phyloP scores from a whole-genome alignment of 495 filamentous ascomycete genomes.

The Tuber indicum region DNA sequence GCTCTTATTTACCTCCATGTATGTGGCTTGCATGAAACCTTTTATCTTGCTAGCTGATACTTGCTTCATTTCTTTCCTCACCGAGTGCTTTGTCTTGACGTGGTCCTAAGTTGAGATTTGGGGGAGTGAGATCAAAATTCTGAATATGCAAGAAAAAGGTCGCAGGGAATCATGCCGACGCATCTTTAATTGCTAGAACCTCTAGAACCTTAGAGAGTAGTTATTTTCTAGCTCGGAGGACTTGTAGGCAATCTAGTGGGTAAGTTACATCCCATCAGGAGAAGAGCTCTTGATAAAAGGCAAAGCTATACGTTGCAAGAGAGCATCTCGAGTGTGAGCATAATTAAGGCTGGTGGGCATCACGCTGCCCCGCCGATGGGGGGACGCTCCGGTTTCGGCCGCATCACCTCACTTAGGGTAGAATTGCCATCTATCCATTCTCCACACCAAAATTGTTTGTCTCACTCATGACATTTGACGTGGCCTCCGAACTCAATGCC shows the following conservation, averaged over 20 bases:
- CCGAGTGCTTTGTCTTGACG: neutral
- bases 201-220: neutral
- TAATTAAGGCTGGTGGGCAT: neutral
- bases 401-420: neutral
- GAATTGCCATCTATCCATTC: neutral
- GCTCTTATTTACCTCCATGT: neutral
- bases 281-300: neutral
- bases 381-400: neutral
- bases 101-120: neutral
- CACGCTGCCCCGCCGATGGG: neutral
- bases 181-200: neutral
- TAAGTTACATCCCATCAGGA: neutral
- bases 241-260: neutral
- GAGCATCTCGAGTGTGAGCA: neutral
- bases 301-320: neutral
- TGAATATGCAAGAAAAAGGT: neutral
- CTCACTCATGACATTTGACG: neutral
- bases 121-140: neutral
- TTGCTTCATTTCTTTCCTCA: neutral
- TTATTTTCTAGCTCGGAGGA: neutral
- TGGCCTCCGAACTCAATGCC: no score
- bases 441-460: neutral
- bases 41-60: neutral
- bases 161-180: neutral
- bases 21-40: neutral